Percentiles rank a stretch among this genome's conserved stretches.
phyloP scores from a whole-genome alignment of 2,329 filamentous ascomycete species.

The Juglanconis juglandina region DNA sequence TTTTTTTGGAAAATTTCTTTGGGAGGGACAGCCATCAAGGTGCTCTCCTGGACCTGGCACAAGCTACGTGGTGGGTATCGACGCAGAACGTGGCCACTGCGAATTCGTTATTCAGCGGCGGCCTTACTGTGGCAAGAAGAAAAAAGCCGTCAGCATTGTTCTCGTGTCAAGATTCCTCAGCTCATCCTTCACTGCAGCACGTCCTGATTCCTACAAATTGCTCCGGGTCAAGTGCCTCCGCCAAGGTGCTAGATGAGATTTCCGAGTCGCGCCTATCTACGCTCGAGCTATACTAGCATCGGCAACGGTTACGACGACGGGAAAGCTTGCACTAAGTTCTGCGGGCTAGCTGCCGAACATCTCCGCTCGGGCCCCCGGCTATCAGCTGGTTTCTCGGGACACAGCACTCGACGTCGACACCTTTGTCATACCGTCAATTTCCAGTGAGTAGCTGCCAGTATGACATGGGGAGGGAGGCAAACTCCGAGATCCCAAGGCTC shows the following conservation, averaged over 20 bases:
- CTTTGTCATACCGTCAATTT: not conserved
- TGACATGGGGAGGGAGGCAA: not conserved
- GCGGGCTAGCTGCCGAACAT: constrained; percentile 8
- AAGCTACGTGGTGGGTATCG: not conserved
- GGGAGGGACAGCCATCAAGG: not conserved
- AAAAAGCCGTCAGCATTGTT: not conserved
- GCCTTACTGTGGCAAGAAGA: not conserved
- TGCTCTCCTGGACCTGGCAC: not conserved
- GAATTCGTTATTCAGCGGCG: not conserved
- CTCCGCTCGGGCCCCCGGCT: not conserved
- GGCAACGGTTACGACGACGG: constrained; percentile 9
- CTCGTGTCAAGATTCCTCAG: not conserved
- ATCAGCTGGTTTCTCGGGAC: not conserved
- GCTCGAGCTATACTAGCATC: constrained; percentile 8
- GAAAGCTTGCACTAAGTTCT: constrained; percentile 2
- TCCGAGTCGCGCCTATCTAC: constrained; percentile 4
- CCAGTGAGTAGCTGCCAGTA: not conserved
- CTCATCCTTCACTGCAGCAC: constrained; percentile 3
- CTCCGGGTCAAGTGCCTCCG: not conserved
- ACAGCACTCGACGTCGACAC: not conserved
- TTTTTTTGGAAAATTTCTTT: not conserved
- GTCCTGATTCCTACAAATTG: not conserved
- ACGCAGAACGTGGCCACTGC: not conserved
- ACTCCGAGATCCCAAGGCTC: not conserved
- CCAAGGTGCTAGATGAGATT: constrained; percentile 15